Conservation (phyloP, 345 rosid species). For the Fremontodendron californicum region DNA sequence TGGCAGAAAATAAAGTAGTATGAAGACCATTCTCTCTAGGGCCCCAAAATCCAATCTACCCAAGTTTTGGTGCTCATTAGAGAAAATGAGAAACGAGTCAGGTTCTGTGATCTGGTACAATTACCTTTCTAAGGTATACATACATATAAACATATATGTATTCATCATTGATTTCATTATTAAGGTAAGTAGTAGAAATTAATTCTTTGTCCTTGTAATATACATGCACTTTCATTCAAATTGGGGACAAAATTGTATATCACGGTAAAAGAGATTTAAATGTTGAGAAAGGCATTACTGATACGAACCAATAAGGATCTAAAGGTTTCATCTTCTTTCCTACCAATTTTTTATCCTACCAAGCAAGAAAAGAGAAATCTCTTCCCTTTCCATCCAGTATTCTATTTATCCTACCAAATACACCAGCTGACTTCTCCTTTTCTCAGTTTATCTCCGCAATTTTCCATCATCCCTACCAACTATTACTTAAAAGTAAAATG, state of each 20-base stretch:
- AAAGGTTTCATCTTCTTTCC: not conserved
- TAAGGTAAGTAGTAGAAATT: not conserved
- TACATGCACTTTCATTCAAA: not conserved
- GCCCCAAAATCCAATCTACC: not conserved
- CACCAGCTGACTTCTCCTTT: not conserved
- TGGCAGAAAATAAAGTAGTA: not conserved
- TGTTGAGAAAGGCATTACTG: not conserved
- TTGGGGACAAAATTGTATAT: not conserved
- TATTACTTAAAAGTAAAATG: not conserved
- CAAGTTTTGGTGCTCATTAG: not conserved
- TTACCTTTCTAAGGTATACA: not conserved
- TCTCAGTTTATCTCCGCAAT: not conserved
- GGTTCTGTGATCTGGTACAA: not conserved
- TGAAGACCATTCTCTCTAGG: not conserved
- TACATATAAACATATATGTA: not conserved
- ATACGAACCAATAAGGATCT: not conserved
- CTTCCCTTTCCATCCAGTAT: not conserved
- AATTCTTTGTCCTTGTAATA: not conserved
- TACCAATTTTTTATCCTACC: not conserved
- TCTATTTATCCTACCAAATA: not conserved
- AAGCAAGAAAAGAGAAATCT: not conserved
- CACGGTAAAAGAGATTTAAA: not conserved
- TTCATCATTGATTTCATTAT: not conserved
- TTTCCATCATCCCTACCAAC: not conserved
- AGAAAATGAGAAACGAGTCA: not conserved